A percentile compares a stretch with the other conserved stretches of the same genome.
Evolutionary conservation across 345 rosid genomes (phyloP).

Genomic region (Pelargonium nanum): DNA sequence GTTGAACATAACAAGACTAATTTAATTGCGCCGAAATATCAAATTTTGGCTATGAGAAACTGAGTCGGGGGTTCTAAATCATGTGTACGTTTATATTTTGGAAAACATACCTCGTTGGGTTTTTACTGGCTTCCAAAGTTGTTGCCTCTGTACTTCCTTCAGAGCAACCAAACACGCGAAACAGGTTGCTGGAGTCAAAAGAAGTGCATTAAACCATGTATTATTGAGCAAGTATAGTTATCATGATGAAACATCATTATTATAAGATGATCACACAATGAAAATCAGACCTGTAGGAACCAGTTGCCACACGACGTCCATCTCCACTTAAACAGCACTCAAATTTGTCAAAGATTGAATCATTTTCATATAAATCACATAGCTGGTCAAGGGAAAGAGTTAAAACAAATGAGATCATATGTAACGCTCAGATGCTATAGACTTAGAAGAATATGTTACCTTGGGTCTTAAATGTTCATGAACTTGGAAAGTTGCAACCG

Average conservation of each 20-base stretch:
- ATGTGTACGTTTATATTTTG: neutral
- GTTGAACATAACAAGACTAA: too few relatives aligned
- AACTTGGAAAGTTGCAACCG: slow-evolving; percentile 82
- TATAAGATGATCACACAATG: slow-evolving; percentile 1
- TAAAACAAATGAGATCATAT: slow-evolving; percentile 7
- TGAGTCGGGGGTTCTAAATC: too few relatives aligned
- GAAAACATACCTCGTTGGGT: slow-evolving; percentile 45
- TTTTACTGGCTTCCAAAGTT: slow-evolving; percentile 57
- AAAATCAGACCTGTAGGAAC: slow-evolving; percentile 53
- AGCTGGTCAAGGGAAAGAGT: slow-evolving; percentile 31
- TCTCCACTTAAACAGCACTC: slow-evolving; percentile 57
- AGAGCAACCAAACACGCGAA: slow-evolving; percentile 60
- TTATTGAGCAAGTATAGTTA: slow-evolving; percentile 1
- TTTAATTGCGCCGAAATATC: too few relatives aligned
- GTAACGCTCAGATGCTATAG: slow-evolving; percentile 5
- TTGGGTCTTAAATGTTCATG: slow-evolving; percentile 83
- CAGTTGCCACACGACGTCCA: slow-evolving; percentile 55
- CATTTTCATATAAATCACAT: slow-evolving; percentile 60
- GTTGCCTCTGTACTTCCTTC: slow-evolving; percentile 41
- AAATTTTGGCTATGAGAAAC: neutral
- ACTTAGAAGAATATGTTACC: slow-evolving; percentile 24
- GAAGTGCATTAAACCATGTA: neutral
- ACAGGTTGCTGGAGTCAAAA: slow-evolving; percentile 42
- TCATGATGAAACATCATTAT: neutral
- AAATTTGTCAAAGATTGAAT: slow-evolving; percentile 54